Evolutionary conservation across 768 basidiomycete genomes (phyloP).

Genomic region (Phaeolepiota aurea): DNA sequence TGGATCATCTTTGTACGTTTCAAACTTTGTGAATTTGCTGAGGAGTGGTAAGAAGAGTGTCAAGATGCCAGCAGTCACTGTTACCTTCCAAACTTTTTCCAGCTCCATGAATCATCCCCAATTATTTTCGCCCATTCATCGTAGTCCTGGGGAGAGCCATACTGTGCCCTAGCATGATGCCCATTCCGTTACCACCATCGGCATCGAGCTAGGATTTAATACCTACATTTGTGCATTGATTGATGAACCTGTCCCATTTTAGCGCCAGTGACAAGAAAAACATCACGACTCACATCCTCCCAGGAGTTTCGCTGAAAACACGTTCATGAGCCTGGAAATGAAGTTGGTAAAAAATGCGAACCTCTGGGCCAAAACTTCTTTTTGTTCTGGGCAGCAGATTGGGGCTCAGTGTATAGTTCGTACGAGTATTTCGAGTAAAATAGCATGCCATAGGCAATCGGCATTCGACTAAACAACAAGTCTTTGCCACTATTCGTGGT

Average conservation of each 20-base stretch:
- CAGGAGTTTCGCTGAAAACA: slow-evolving; percentile 46
- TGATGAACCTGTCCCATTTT: slow-evolving; percentile 35
- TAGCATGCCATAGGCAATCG: slow-evolving; percentile 31
- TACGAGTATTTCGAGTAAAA: slow-evolving; percentile 43
- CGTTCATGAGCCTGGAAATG: neutral
- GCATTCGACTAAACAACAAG: slow-evolving; percentile 31
- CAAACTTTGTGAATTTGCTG: slow-evolving; percentile 61
- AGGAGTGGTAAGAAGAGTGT: slow-evolving; percentile 6
- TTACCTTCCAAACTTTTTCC: slow-evolving; percentile 43
- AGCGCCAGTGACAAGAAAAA: neutral
- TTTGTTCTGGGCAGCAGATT: slow-evolving; percentile 36
- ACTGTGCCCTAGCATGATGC: slow-evolving; percentile 39
- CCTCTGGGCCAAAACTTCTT: slow-evolving; percentile 61
- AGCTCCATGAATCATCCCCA: slow-evolving; percentile 54
- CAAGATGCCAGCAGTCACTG: slow-evolving; percentile 5
- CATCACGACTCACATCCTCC: slow-evolving; percentile 55
- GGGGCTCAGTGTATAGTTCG: slow-evolving; percentile 48
- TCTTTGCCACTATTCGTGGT: slow-evolving; percentile 29
- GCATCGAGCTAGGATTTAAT: neutral
- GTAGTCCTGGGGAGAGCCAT: slow-evolving; percentile 60
- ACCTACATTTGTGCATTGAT: slow-evolving; percentile 51
- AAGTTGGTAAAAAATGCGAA: slow-evolving; percentile 15
- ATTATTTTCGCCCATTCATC: slow-evolving; percentile 54
- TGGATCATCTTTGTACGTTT: slow-evolving; percentile 40
- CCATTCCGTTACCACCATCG: neutral